A percentile compares a stretch with the other conserved stretches of the same genome.
These are phyloP conservation scores for Lumnitzera littorea DNA, from an alignment of 345 rosid genomes.

Conservation along the genomic window DNA sequence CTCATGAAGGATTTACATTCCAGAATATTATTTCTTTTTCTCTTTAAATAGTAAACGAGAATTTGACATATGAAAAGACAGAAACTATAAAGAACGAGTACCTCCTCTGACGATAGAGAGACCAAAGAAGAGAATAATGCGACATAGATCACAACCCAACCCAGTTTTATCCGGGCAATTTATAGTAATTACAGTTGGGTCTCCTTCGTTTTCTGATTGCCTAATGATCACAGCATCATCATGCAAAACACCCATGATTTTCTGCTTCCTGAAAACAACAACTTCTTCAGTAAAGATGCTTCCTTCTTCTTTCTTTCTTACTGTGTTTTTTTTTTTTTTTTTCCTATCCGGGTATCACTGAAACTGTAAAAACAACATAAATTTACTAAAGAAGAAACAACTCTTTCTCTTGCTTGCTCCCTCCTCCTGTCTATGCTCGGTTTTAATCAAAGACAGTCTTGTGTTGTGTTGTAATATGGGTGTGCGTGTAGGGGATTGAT, in stretches of 20 bases:
- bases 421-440: no score
- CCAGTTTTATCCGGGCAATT: slow-evolving; percentile 99
- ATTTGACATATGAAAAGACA: background rate
- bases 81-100: slow-evolving; percentile 9
- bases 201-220: slow-evolving; percentile 69
- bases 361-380: no score
- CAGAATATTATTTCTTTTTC: no score
- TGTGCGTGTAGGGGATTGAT: no score
- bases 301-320: background rate
- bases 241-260: slow-evolving; percentile 59
- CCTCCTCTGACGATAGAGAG: slow-evolving; percentile 87
- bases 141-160: slow-evolving; percentile 85
- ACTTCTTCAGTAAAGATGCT: background rate
- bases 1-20: no score
- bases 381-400: no score
- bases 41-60: no score
- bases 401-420: no score
- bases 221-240: slow-evolving; percentile 84
- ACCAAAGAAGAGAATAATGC: slow-evolving; percentile 90
- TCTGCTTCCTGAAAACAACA: background rate
- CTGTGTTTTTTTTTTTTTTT: background rate
- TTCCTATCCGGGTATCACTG: background rate
- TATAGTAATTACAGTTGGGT: slow-evolving; percentile 59
- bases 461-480: slow-evolving; percentile 2
- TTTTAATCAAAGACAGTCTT: background rate